A percentile compares a stretch with the other conserved stretches of the same genome.
These are phyloP conservation scores for Fragaria vesca DNA, from an alignment of 306 rosid genomes.

Conservation along the genomic window DNA sequence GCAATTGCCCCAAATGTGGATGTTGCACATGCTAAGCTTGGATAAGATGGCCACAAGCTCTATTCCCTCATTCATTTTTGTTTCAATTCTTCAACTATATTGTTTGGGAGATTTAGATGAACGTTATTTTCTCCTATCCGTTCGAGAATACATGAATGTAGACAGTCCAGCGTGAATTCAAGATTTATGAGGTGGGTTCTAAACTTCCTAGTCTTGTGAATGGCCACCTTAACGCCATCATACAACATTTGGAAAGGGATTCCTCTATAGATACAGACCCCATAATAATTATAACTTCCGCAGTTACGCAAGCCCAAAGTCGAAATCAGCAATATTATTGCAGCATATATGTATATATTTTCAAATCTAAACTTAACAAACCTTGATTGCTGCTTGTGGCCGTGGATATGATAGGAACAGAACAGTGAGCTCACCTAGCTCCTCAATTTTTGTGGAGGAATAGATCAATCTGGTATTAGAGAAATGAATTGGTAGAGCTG, in stretches of 20 bases:
- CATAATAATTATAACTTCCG: neutral
- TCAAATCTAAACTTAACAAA: neutral
- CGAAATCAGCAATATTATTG: neutral
- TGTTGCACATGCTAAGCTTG: neutral
- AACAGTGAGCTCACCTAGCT: neutral
- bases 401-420: neutral
- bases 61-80: neutral
- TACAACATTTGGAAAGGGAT: neutral
- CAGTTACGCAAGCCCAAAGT: neutral
- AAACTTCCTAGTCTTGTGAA: neutral
- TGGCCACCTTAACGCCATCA: neutral
- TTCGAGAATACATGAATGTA: neutral
- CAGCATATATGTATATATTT: neutral
- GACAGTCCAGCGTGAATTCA: neutral
- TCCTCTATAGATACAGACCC: neutral
- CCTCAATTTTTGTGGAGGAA: neutral
- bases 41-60: neutral
- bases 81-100: neutral
- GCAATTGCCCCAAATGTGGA: neutral
- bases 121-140: neutral
- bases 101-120: neutral
- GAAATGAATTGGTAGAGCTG: neutral
- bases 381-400: neutral
- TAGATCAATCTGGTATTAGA: too few species aligned
- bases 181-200: slow-evolving; percentile 6